phyloP scores from a whole-genome alignment of 2,329 filamentous ascomycete genomes.

The Penicillium polonicum region DNA sequence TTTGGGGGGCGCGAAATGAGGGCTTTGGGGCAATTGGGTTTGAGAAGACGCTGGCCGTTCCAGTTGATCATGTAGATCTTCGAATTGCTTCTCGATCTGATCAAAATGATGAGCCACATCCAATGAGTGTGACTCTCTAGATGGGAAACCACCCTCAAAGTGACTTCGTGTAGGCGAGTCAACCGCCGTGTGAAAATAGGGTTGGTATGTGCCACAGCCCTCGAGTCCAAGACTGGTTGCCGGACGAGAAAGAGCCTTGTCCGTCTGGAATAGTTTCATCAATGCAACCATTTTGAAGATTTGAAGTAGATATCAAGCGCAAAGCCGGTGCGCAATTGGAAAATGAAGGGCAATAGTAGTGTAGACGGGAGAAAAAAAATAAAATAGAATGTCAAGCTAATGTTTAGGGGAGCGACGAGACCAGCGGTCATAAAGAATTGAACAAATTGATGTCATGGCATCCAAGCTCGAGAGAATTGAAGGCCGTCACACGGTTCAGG shows the following conservation, averaged over 20 bases:
- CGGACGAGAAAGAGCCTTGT: slow-evolving; percentile 21
- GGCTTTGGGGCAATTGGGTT: slow-evolving; percentile 27
- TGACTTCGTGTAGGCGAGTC: slow-evolving; percentile 14
- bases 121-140: slow-evolving; percentile 19
- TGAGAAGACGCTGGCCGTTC: slow-evolving; percentile 30
- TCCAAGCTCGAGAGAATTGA: slow-evolving; percentile 9
- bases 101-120: slow-evolving; percentile 35
- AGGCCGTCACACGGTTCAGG: slow-evolving; percentile 15
- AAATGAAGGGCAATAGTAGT: slow-evolving; percentile 2
- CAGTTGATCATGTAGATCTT: slow-evolving; percentile 39
- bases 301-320: slow-evolving; percentile 5
- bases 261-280: slow-evolving; percentile 35
- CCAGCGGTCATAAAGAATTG: slow-evolving; percentile 16
- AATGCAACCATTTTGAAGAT: slow-evolving; percentile 34
- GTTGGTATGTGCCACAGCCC: slow-evolving; percentile 2
- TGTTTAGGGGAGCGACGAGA: slow-evolving; percentile 15
- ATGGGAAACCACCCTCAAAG: slow-evolving; percentile 10
- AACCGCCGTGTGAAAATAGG: slow-evolving; percentile 6
- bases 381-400: slow-evolving; percentile 5
- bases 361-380: slow-evolving; percentile 1
- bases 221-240: slow-evolving; percentile 14
- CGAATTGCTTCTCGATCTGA: slow-evolving; percentile 42
- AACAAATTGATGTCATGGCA: slow-evolving; percentile 18
- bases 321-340: not conserved
- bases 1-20: slow-evolving; percentile 20